Percentiles rank a stretch among this genome's conserved stretches.
These are phyloP conservation scores for Phlebiopsis gigantea DNA, from an alignment of 768 basidiomycete species.

Conservation along the genomic window DNA sequence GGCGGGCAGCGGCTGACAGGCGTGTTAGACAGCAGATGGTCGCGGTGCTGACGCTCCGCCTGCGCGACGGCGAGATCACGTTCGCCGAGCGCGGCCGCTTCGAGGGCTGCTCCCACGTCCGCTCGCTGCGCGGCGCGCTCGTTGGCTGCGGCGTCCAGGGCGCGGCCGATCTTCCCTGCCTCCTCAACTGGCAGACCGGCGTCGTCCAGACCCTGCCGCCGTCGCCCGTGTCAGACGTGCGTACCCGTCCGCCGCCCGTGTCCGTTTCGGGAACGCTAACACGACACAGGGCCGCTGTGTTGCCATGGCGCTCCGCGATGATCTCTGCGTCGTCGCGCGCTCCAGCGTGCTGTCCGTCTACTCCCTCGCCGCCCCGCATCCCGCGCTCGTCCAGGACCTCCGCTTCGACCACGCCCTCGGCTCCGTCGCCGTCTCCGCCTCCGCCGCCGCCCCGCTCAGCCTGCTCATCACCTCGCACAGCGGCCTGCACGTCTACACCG, in stretches of 20 bases:
- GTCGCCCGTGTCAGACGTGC: slow-evolving; percentile 4
- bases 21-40: slow-evolving; percentile 8
- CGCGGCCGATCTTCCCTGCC: slow-evolving; percentile 1
- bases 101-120: slow-evolving; percentile 9
- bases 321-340: slow-evolving; percentile 10
- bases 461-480: slow-evolving; percentile 9
- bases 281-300: slow-evolving; percentile 1
- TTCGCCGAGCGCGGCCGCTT: slow-evolving; percentile 9
- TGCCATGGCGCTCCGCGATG: slow-evolving; percentile 13
- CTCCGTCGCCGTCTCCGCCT: slow-evolving; percentile 7
- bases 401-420: slow-evolving; percentile 10
- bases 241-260: background rate
- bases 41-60: slow-evolving; percentile 6
- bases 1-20: background rate
- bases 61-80: background rate
- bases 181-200: slow-evolving; percentile 12
- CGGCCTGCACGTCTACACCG: slow-evolving; percentile 11
- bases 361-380: background rate
- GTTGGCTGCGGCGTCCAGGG: slow-evolving; percentile 9
- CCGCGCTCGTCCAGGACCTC: slow-evolving; percentile 7
- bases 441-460: background rate
- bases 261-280: background rate
- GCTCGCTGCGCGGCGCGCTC: slow-evolving; percentile 4
- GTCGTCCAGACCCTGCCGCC: slow-evolving; percentile 2
- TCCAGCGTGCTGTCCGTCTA: slow-evolving; percentile 5